Evolutionary conservation across 2,329 filamentous ascomycete genomes (phyloP).

Genomic region (Arachnomyces sp.): DNA sequence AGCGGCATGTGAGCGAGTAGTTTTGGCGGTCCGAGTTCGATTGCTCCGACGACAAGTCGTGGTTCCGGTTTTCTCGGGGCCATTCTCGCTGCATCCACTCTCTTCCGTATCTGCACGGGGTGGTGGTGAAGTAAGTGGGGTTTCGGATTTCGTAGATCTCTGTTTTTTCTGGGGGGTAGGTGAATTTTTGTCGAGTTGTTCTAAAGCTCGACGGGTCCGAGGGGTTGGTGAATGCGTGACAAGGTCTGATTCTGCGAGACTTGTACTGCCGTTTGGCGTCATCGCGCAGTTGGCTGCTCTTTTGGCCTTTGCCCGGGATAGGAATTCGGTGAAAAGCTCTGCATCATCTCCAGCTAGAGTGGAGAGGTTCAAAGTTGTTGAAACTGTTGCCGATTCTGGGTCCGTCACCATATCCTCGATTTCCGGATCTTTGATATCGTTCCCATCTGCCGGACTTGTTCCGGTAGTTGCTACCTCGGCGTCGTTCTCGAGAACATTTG

Average conservation of each 20-base stretch:
- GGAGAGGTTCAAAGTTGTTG: slow-evolving; percentile 28
- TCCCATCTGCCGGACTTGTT: slow-evolving; percentile 11
- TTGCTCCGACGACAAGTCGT: slow-evolving; percentile 29
- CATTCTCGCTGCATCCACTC: slow-evolving; percentile 11
- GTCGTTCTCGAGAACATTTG: too few species aligned
- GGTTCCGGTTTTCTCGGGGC: slow-evolving; percentile 6
- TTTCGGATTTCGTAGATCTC: slow-evolving; percentile 22
- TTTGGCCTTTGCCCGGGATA: slow-evolving; percentile 35
- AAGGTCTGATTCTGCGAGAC: slow-evolving; percentile 9
- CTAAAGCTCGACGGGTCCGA: slow-evolving; percentile 27
- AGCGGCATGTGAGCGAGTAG: slow-evolving; percentile 15
- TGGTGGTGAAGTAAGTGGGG: slow-evolving; percentile 8
- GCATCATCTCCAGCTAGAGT: slow-evolving; percentile 33
- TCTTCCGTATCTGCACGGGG: slow-evolving; percentile 13
- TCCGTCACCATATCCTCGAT: too few species aligned
- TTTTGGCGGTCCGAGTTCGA: slow-evolving; percentile 21
- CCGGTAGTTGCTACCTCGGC: slow-evolving; percentile 1
- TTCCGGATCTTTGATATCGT: too few species aligned
- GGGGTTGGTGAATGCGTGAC: slow-evolving; percentile 20
- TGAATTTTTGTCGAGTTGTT: slow-evolving; percentile 32
- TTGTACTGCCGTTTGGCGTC: slow-evolving; percentile 15
- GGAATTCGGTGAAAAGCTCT: slow-evolving; percentile 32
- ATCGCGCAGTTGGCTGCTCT: slow-evolving; percentile 28
- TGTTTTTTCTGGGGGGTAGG: slow-evolving; percentile 28
- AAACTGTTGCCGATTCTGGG: slow-evolving; percentile 26